Evolutionary conservation across 139 green algal genomes (phyloP).

Genomic region (Picochlorum sp.): DNA sequence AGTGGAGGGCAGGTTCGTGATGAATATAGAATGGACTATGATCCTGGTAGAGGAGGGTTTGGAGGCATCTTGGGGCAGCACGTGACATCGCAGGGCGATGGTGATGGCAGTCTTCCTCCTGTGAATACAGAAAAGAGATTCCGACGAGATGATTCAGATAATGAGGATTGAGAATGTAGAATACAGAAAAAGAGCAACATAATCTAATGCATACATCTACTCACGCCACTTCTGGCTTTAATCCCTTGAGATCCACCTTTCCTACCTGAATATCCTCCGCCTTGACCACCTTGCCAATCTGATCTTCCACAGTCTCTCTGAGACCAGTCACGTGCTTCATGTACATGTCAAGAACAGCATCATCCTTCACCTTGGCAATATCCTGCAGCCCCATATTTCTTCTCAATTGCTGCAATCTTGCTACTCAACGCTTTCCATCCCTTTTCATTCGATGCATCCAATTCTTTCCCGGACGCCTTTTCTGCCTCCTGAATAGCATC

Average conservation of each 20-base stretch:
- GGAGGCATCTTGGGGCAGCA: constrained; percentile 39
- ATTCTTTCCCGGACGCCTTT: constrained; percentile 20
- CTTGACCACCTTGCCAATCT: constrained; percentile 17
- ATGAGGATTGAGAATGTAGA: constrained; percentile 12
- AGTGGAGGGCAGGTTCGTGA: constrained; percentile 92
- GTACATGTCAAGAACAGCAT: constrained; percentile 43
- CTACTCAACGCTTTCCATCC: constrained; percentile 24
- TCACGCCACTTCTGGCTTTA: constrained; percentile 29
- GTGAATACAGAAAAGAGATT: constrained; percentile 14
- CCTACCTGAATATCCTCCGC: constrained; percentile 10
- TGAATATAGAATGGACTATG: constrained; percentile 91
- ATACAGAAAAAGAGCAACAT: constrained; percentile 9
- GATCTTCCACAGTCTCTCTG: constrained; percentile 13
- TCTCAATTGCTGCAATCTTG: constrained; percentile 29
- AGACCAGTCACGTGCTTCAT: constrained; percentile 24
- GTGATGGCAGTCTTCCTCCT: neutral
- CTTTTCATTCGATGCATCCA: constrained; percentile 35
- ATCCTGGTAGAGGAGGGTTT: constrained; percentile 76
- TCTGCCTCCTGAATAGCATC: constrained; percentile 41
- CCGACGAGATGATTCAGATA: constrained; percentile 13
- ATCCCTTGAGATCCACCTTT: constrained; percentile 4
- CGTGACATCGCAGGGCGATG: constrained; percentile 19
- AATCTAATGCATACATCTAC: constrained; percentile 1
- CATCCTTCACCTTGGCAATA: constrained; percentile 32
- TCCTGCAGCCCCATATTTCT: constrained; percentile 30